Evolutionary conservation across 306 rosid genomes (phyloP).

Genomic region (Vigna radiata): DNA sequence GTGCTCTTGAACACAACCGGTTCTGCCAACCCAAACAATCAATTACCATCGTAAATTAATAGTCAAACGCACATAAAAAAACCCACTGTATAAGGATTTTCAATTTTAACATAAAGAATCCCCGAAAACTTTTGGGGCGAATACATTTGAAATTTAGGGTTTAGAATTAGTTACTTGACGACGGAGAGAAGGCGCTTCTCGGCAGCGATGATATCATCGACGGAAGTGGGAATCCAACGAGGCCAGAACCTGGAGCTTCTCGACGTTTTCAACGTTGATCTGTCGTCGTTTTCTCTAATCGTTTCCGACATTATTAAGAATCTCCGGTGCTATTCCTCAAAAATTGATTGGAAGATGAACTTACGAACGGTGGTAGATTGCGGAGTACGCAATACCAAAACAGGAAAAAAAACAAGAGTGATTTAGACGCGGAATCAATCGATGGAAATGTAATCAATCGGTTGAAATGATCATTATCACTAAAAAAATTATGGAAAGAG

Average conservation of each 20-base stretch:
- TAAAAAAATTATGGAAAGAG: background rate
- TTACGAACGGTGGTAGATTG: conserved; percentile 25
- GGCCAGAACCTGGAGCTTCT: conserved; percentile 72
- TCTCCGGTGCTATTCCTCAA: conserved; percentile 9
- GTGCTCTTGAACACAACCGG: conserved; percentile 86
- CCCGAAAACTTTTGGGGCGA: background rate
- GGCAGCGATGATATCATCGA: conserved; percentile 75
- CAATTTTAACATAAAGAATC: background rate
- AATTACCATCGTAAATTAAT: conserved; percentile 32
- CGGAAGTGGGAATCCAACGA: conserved; percentile 95
- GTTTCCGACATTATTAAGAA: conserved; percentile 70
- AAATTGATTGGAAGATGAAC: background rate
- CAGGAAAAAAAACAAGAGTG: background rate
- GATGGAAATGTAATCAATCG: background rate
- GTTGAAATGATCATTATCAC: background rate
- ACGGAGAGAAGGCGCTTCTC: conserved; percentile 94
- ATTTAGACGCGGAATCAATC: background rate
- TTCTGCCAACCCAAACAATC: conserved; percentile 56
- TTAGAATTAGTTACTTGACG: conserved; percentile 63
- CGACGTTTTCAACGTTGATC: conserved; percentile 49
- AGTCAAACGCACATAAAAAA: conserved; percentile 4
- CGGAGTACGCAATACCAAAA: conserved; percentile 26
- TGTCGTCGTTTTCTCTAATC: conserved; percentile 46
- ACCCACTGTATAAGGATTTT: background rate
- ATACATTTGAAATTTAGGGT: conserved; percentile 39